These are phyloP conservation scores for Aspergillus cejpii DNA, from an alignment of 2,329 filamentous ascomycete species.

Conservation along the genomic window DNA sequence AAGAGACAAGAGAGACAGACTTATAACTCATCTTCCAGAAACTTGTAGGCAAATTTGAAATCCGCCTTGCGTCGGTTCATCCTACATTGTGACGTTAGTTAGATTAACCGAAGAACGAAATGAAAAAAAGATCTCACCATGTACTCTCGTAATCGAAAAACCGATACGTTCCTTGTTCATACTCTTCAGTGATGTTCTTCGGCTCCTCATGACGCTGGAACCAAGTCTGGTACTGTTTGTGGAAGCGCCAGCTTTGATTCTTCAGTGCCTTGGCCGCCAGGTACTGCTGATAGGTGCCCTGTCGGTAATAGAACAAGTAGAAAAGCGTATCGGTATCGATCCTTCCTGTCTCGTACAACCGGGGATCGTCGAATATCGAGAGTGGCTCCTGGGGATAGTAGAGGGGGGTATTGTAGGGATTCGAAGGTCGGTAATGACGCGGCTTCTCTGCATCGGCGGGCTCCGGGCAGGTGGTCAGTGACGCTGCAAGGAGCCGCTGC, in stretches of 20 bases:
- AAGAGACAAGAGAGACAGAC: constrained; percentile 10
- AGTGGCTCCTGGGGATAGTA: constrained; percentile 93
- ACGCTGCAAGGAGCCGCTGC: constrained; percentile 67
- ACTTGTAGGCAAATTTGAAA: constrained; percentile 98
- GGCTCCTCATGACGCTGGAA: constrained; percentile 98
- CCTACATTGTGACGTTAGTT: constrained; percentile 48
- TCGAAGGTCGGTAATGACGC: constrained; percentile 74
- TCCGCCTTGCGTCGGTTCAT: constrained; percentile 98
- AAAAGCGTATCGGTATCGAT: constrained; percentile 96
- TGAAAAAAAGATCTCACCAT: constrained; percentile 58
- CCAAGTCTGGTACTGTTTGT: constrained; percentile 99
- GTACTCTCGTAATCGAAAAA: constrained; percentile 99
- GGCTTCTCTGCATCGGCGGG: constrained; percentile 73
- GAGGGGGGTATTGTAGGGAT: constrained; percentile 67
- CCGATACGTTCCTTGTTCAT: constrained; percentile 95
- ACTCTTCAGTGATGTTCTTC: constrained; percentile 97
- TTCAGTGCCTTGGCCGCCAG: constrained; percentile 94
- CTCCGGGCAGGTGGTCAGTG: constrained; percentile 67
- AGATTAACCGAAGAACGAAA: constrained; percentile 10
- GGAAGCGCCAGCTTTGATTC: constrained; percentile 96
- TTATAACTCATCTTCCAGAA: constrained; percentile 85
- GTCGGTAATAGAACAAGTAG: constrained; percentile 98
- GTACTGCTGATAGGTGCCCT: constrained; percentile 92
- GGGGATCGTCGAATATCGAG: constrained; percentile 81
- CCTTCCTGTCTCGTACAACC: constrained; percentile 65